phyloP scores from a whole-genome alignment of 805 yeast genomes.

The Wickerhamomyces chambardii region DNA sequence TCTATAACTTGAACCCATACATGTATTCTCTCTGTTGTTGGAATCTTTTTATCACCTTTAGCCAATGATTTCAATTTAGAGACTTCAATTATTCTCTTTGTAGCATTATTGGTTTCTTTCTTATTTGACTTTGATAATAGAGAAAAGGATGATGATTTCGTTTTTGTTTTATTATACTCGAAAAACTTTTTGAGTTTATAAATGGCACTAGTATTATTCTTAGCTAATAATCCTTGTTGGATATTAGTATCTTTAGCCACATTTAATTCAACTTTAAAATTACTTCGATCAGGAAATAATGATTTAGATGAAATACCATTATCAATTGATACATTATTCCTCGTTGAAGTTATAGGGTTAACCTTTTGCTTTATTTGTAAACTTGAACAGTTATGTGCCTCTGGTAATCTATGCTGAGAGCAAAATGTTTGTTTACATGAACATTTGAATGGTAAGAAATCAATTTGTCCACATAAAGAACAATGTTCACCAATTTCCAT shows the following conservation, averaged over 20 bases:
- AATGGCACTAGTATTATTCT: constrained; percentile 7
- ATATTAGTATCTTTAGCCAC: constrained; percentile 10
- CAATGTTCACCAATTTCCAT: constrained; percentile 22
- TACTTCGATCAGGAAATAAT: constrained; percentile 16
- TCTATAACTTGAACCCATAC: constrained; percentile 17
- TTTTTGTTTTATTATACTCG: neutral
- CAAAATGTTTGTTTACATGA: constrained; percentile 15
- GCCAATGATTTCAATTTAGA: constrained; percentile 11
- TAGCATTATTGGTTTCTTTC: constrained; percentile 4
- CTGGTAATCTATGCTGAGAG: constrained; percentile 14
- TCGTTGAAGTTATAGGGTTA: neutral
- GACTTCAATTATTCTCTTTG: constrained; percentile 13
- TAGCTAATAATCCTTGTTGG: constrained; percentile 1
- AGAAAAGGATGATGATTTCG: constrained; percentile 3
- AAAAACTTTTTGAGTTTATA: constrained; percentile 13
- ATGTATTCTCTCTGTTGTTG: constrained; percentile 10
- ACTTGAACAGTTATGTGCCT: constrained; percentile 11
- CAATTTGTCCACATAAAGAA: constrained; percentile 19
- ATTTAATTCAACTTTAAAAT: constrained; percentile 10
- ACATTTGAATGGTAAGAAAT: constrained; percentile 19
- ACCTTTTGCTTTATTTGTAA: neutral
- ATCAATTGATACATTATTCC: too few species aligned
- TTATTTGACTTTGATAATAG: too few species aligned
- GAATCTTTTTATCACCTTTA: constrained; percentile 14
- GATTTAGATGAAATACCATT: constrained; percentile 2